Conservation (phyloP, 768 basidiomycete genomes). For the Amylocystis lapponica region DNA sequence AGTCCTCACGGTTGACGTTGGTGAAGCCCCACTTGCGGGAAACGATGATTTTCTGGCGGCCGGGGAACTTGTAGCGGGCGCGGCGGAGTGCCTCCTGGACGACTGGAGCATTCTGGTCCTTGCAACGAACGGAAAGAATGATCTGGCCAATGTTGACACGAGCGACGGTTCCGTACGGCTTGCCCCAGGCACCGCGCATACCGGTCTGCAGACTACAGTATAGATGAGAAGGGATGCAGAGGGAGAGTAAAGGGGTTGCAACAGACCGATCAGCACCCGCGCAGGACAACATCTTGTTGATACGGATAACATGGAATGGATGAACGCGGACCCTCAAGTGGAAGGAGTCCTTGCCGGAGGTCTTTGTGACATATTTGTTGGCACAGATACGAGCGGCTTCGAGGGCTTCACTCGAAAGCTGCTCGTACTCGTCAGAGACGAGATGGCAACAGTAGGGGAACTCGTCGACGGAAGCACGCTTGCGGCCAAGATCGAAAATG, state of each 20-base stretch:
- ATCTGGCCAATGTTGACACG: slow-evolving; percentile 97
- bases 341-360: slow-evolving; percentile 97
- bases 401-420: slow-evolving; percentile 90
- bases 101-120: slow-evolving; percentile 80
- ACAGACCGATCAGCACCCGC: slow-evolving; percentile 94
- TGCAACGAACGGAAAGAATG: slow-evolving; percentile 87
- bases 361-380: slow-evolving; percentile 99
- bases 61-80: slow-evolving; percentile 99
- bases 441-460: slow-evolving; percentile 97
- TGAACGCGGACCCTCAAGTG: slow-evolving; percentile 95
- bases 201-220: slow-evolving; percentile 75
- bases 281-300: slow-evolving; percentile 99
- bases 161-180: slow-evolving; percentile 93
- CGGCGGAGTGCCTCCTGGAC: slow-evolving; percentile 97
- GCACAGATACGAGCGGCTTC: slow-evolving; percentile 99
- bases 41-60: slow-evolving; percentile 94
- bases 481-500: slow-evolving; percentile 93
- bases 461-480: slow-evolving; percentile 94
- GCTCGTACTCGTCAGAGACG: slow-evolving; percentile 97
- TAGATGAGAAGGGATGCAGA: not conserved
- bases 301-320: slow-evolving; percentile 97
- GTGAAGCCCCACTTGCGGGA: slow-evolving; percentile 99
- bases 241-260: not conserved
- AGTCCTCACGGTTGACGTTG: slow-evolving; percentile 85
- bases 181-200: slow-evolving; percentile 99